Conservation (phyloP, 2,329 filamentous ascomycete genomes). For the Xylaria sp. region DNA sequence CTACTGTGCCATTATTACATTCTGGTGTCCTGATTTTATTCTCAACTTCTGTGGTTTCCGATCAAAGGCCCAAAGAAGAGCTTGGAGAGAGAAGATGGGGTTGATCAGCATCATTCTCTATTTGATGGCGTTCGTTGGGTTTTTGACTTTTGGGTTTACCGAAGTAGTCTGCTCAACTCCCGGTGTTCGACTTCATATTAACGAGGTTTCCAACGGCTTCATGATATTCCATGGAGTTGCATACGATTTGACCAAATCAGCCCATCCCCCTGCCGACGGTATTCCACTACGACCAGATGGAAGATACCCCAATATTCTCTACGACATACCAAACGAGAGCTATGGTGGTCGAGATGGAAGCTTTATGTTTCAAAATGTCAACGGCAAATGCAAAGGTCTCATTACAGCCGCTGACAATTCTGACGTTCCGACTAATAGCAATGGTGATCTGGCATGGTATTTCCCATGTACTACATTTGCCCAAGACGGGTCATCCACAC, state of each 20-base stretch:
- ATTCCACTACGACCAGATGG: conserved; percentile 68
- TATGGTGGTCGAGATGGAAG: conserved; percentile 92
- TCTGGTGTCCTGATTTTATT: conserved; percentile 90
- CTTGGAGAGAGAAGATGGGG: conserved; percentile 98
- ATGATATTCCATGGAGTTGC: conserved; percentile 97
- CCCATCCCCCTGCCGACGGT: conserved; percentile 82
- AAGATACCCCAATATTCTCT: conserved; percentile 80
- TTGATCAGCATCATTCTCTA: conserved; percentile 91
- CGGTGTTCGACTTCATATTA: conserved; percentile 78
- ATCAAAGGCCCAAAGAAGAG: conserved; percentile 85
- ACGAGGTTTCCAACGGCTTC: conserved; percentile 82
- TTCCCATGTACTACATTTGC: conserved; percentile 94
- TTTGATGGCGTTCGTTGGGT: conserved; percentile 91
- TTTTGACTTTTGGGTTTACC: conserved; percentile 96
- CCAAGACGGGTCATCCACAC: conserved; percentile 86
- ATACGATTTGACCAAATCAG: conserved; percentile 81
- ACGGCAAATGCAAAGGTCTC: conserved; percentile 92
- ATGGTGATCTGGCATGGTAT: conserved; percentile 89
- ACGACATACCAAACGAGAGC: conserved; percentile 78
- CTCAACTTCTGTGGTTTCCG: conserved; percentile 87
- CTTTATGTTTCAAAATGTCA: conserved; percentile 98
- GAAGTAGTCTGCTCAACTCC: conserved; percentile 83
- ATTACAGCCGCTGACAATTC: conserved; percentile 79
- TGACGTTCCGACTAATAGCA: conserved; percentile 79
- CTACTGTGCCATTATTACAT: conserved; percentile 93